Base-by-base conservation (phyloP, 306 rosid species). In the Citrullus mucosospermus region DNA sequence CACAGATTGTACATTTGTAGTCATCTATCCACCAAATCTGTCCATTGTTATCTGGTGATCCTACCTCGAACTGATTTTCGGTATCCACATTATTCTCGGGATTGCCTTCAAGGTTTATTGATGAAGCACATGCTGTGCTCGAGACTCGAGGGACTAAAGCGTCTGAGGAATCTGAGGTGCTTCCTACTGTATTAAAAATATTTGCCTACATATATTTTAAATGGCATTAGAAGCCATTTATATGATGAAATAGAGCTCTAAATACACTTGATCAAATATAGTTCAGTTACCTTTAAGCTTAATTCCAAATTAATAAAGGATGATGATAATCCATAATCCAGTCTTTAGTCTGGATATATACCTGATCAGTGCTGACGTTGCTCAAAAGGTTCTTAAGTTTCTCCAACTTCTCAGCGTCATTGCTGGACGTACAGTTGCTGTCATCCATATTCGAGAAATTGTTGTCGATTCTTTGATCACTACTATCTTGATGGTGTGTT, bases 1-100 rank as follows among this genome's bases (percentile, higher is more conserved):
- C 97, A 65, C 98, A 95, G 32, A 95, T 82, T 56, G 97, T 87
- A 81, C 98, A 95, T 81, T 85, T 85, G 85, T 91, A 95, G 83
- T 84, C 95, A 83, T 92, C 79, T 81, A 90, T 82, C 97, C 98
- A 95, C 78, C 76, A 30, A 82, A 81, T 78, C 53, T 75, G 65
- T 76, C 71, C 83, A 30, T 79, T 86, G 79, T 78, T 81, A 78
- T 76, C 80, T 39, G 89, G 80, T 67, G 87, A 81, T 74, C 50
- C 76, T 59, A 66, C 78, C 18, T 63, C 83, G 76, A 67, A 13
- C 69, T 81, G 76, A 79, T 79, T 77, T 78, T 20, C 65, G 56
- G 41, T 68, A 76, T 54, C 81, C 73, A 54, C 87, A 39, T 69
- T 82, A 43, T 77, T 81, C 17, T 41, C 41, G 75, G n/a, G 59